These are phyloP conservation scores for Hyaloscypha hepaticicola DNA, from an alignment of 495 filamentous ascomycete species.

Conservation along the genomic window DNA sequence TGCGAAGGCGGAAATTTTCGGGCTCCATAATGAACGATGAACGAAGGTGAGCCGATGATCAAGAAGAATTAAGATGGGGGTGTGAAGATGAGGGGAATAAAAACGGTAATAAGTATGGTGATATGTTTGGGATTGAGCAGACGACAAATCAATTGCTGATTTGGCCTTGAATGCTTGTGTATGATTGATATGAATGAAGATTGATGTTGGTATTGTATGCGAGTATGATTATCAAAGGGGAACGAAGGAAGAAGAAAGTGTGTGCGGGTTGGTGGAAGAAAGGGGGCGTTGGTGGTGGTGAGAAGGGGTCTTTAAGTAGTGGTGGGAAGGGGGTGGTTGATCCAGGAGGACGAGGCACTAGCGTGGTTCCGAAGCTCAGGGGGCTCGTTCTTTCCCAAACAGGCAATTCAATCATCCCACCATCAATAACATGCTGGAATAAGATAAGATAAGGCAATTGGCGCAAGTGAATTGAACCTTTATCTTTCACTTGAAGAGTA, in stretches of 20 bases:
- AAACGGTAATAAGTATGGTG: constrained; percentile 11
- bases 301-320: constrained; percentile 7
- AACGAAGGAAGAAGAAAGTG: not conserved
- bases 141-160: constrained; percentile 18
- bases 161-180: constrained; percentile 1
- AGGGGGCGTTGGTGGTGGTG: not conserved
- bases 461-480: too few relatives aligned
- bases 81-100: constrained; percentile 17
- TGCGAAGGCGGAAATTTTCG: constrained; percentile 18
- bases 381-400: not conserved
- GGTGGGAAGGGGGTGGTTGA: not conserved
- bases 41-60: not conserved
- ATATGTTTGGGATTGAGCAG: constrained; percentile 9
- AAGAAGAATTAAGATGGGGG: constrained; percentile 26
- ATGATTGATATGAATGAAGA: constrained; percentile 1
- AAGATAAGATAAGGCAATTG: not conserved
- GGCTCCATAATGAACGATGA: constrained; percentile 29
- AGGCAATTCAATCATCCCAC: not conserved
- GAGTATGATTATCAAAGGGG: not conserved
- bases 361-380: not conserved
- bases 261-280: not conserved
- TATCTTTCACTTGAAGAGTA: not conserved
- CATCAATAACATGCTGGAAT: not conserved
- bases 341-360: constrained; percentile 1
- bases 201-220: not conserved